phyloP scores from a whole-genome alignment of 2,329 filamentous ascomycete genomes.

The Beauveria sp. region DNA sequence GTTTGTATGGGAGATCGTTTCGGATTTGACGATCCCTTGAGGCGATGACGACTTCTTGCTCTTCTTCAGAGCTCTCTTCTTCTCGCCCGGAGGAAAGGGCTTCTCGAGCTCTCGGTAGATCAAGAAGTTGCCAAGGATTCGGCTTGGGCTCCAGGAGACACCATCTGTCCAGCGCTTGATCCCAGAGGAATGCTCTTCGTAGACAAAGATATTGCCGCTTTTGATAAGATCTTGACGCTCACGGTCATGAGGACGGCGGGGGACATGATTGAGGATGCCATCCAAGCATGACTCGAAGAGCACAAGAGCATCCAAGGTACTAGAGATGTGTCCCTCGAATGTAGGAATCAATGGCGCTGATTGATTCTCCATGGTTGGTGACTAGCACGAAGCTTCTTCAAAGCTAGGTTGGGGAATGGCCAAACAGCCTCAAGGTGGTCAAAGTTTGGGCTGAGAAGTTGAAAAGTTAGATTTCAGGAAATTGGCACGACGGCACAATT shows the following conservation, averaged over 20 bases:
- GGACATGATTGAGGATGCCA: conserved; percentile 65
- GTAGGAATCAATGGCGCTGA: conserved; percentile 48
- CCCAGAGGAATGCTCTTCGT: conserved; percentile 82
- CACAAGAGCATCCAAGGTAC: conserved; percentile 67
- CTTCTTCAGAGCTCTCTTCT: conserved; percentile 75
- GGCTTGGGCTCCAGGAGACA: conserved; percentile 82
- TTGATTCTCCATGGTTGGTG: conserved; percentile 21
- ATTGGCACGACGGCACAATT: not conserved
- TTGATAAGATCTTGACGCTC: conserved; percentile 70
- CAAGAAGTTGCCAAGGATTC: conserved; percentile 77
- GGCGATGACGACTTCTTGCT: conserved; percentile 32
- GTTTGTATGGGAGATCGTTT: conserved; percentile 19
- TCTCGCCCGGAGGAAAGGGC: conserved; percentile 73
- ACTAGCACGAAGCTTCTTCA: not conserved
- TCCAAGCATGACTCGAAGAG: conserved; percentile 73
- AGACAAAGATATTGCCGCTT: conserved; percentile 84
- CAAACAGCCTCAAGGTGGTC: not conserved
- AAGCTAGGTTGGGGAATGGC: not conserved
- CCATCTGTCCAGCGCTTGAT: conserved; percentile 96
- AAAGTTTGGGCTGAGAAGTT: not conserved
- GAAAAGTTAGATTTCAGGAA: not conserved
- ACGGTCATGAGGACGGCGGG: conserved; percentile 77
- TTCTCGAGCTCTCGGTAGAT: conserved; percentile 77
- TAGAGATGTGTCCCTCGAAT: conserved; percentile 59
- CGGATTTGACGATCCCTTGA: conserved; percentile 30